Conservation (phyloP, 352 stramenopile species). For the Aphanomyces euteiches region DNA sequence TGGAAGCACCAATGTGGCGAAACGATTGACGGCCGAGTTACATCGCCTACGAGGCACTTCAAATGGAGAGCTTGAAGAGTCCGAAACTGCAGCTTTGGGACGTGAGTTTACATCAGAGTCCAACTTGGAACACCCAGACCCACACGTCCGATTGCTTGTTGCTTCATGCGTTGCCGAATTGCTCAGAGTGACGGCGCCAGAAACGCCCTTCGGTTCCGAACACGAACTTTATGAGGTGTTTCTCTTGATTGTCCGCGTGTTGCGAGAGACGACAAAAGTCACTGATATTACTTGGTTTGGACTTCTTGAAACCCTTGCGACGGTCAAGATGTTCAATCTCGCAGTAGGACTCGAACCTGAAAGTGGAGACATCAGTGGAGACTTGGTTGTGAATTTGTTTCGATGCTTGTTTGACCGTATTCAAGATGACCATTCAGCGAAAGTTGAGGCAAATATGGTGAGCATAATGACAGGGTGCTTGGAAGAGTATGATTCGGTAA, state of each 20-base stretch:
- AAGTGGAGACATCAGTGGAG: neutral
- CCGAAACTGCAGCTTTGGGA: slow-evolving; percentile 11
- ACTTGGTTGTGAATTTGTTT: slow-evolving; percentile 72
- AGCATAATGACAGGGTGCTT: slow-evolving; percentile 66
- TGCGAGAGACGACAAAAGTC: slow-evolving; percentile 25
- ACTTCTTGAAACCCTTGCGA: slow-evolving; percentile 66
- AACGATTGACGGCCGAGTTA: slow-evolving; percentile 8
- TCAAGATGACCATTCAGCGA: slow-evolving; percentile 50
- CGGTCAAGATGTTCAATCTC: slow-evolving; percentile 51
- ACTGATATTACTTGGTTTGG: slow-evolving; percentile 28
- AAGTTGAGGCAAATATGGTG: slow-evolving; percentile 76
- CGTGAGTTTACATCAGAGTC: slow-evolving; percentile 22
- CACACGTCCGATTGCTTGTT: slow-evolving; percentile 52
- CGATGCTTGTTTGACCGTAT: slow-evolving; percentile 62
- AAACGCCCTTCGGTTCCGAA: slow-evolving; percentile 60
- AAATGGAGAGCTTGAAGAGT: slow-evolving; percentile 11
- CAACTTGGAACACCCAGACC: slow-evolving; percentile 42
- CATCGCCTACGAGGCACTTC: slow-evolving; percentile 16
- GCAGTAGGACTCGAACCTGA: slow-evolving; percentile 44
- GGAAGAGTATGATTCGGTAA: slow-evolving; percentile 63
- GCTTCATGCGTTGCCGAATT: slow-evolving; percentile 74
- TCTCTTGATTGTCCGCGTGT: slow-evolving; percentile 47
- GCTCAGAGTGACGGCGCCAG: slow-evolving; percentile 56
- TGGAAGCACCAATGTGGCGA: neutral
- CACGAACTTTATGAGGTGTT: slow-evolving; percentile 71